Conservation (phyloP, 108 stramenopile genomes). For the Skeletonema grethae region DNA sequence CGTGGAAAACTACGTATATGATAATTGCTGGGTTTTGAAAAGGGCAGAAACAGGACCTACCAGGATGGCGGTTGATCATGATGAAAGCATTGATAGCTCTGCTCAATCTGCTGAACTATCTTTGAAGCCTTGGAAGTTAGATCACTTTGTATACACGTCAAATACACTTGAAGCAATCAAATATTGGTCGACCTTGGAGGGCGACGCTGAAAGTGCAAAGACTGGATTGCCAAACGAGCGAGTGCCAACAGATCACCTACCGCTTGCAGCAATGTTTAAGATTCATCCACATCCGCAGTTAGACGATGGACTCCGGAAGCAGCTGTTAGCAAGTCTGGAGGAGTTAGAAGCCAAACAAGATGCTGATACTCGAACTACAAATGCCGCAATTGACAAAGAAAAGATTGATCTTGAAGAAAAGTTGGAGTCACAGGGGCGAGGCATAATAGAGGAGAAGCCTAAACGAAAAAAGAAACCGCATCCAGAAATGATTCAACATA, state of each 20-base stretch:
- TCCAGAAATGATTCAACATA: conserved; percentile 44
- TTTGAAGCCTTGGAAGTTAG: conserved; percentile 53
- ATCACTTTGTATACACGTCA: conserved; percentile 58
- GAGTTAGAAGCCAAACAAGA: conserved; percentile 14
- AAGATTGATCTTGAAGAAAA: conserved; percentile 6
- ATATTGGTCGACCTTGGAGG: conserved; percentile 56
- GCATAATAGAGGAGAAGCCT: conserved; percentile 2
- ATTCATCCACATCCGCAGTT: conserved; percentile 25
- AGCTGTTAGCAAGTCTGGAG: conserved; percentile 14
- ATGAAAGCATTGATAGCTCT: conserved; percentile 9
- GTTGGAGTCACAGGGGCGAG: neutral
- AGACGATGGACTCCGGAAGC: conserved; percentile 7
- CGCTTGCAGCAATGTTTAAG: conserved; percentile 53
- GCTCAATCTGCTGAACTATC: neutral
- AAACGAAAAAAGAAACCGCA: conserved; percentile 31
- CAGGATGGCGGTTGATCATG: conserved; percentile 53
- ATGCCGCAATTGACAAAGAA: conserved; percentile 17
- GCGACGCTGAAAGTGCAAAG: conserved; percentile 33
- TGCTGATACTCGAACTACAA: neutral
- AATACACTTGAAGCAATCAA: conserved; percentile 17
- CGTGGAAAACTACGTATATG: conserved; percentile 23
- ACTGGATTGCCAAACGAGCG: conserved; percentile 50
- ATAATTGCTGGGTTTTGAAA: conserved; percentile 27
- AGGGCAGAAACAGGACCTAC: conserved; percentile 46
- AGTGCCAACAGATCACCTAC: conserved; percentile 57